Conservation (phyloP, 1,284 basidiomycete genomes). For the Papiliotrema fonsecae region DNA sequence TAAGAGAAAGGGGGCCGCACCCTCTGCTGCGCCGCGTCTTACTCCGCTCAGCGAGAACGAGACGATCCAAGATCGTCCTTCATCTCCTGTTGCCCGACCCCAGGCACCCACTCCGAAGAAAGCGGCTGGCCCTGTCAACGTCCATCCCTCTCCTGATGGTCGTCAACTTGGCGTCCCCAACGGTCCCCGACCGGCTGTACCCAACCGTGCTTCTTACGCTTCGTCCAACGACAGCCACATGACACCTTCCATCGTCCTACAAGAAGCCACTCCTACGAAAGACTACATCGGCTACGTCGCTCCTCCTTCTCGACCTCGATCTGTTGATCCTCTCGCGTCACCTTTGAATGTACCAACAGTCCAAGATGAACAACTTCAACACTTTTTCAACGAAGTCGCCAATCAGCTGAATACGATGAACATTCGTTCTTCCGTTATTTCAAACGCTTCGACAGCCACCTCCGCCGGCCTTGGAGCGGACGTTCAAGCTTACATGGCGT, state of each 20-base stretch:
- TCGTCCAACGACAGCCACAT: slow-evolving; percentile 9
- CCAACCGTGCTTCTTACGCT: slow-evolving; percentile 15
- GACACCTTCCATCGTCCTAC: slow-evolving; percentile 47
- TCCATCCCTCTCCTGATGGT: slow-evolving; percentile 11
- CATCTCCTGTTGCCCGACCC: slow-evolving; percentile 32
- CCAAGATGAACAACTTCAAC: slow-evolving; percentile 53
- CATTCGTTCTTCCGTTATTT: slow-evolving; percentile 48
- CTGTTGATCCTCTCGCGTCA: slow-evolving; percentile 14
- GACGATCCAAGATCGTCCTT: slow-evolving; percentile 28
- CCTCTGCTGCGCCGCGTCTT: slow-evolving; percentile 13
- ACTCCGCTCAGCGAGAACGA: slow-evolving; percentile 41
- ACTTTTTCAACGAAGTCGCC: slow-evolving; percentile 57
- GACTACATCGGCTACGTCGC: slow-evolving; percentile 21
- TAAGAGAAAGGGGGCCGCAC: slow-evolving; percentile 27
- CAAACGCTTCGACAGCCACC: slow-evolving; percentile 37
- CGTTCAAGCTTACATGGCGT: slow-evolving; percentile 38
- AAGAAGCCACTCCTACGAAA: slow-evolving; percentile 49
- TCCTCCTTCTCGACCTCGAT: slow-evolving; percentile 27
- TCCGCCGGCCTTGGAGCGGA: slow-evolving; percentile 37
- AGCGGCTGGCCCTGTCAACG: slow-evolving; percentile 25
- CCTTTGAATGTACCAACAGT: slow-evolving; percentile 48
- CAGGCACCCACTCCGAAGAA: slow-evolving; percentile 47
- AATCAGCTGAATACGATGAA: slow-evolving; percentile 55
- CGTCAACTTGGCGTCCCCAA: slow-evolving; percentile 21
- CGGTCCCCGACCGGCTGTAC: slow-evolving; percentile 34